Evolutionary conservation across 805 yeast species (phyloP).

Genomic region (Cyberlindnera galapagoensis): DNA sequence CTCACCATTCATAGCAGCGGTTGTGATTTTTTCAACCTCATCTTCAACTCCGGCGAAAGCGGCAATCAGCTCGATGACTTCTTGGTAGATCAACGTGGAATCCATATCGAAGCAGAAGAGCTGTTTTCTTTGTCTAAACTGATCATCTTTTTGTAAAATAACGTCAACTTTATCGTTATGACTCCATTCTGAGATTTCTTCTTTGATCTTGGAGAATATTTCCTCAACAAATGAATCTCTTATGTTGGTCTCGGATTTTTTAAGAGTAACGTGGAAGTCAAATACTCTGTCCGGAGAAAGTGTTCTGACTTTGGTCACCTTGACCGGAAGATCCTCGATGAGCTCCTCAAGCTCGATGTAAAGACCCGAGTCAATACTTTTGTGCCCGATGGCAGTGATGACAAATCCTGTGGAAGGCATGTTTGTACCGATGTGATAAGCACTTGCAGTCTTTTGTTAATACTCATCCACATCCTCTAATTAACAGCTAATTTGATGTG

Average conservation of each 20-base stretch:
- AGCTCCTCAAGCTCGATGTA: conserved; percentile 21
- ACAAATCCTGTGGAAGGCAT: no score
- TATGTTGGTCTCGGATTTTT: conserved; percentile 13
- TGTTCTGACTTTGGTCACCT: conserved; percentile 22
- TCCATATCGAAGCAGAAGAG: conserved; percentile 96
- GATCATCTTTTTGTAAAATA: conserved; percentile 33
- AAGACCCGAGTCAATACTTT: conserved; percentile 13
- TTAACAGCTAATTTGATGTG: no score
- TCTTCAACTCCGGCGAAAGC: conserved; percentile 87
- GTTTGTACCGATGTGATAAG: no score
- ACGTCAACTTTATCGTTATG: conserved; percentile 31
- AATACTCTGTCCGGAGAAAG: conserved; percentile 32
- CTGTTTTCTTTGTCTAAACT: conserved; percentile 32
- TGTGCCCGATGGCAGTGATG: conserved; percentile 25
- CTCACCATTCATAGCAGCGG: conserved; percentile 95
- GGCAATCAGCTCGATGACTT: conserved; percentile 93
- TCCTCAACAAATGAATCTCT: conserved; percentile 13
- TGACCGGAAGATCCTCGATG: conserved; percentile 26
- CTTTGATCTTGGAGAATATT: conserved; percentile 10
- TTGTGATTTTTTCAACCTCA: conserved; percentile 83
- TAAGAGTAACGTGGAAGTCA: conserved; percentile 26
- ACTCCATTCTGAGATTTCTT: conserved; percentile 10
- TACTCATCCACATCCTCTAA: no score
- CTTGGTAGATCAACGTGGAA: conserved; percentile 91
- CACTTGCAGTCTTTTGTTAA: no score